These are phyloP conservation scores for Boletus huronensis DNA, from an alignment of 768 basidiomycete species.

Conservation along the genomic window DNA sequence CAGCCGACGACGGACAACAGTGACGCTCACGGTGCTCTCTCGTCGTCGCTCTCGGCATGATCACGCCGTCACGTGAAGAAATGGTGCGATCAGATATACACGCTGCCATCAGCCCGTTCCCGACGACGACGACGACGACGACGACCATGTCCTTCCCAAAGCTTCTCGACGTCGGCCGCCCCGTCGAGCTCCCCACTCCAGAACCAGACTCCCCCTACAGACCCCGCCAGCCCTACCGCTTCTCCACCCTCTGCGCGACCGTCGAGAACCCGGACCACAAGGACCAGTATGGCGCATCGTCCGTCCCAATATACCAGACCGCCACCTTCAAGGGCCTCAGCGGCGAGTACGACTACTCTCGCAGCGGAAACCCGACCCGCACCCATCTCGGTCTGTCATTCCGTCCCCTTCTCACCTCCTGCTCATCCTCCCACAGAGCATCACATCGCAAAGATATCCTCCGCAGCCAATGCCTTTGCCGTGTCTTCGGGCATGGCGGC, in stretches of 20 bases:
- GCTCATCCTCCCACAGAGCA: slow-evolving; percentile 59
- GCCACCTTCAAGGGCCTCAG: slow-evolving; percentile 95
- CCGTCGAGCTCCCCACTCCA: slow-evolving; percentile 70
- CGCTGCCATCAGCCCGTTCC: not conserved
- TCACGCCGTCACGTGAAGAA: slow-evolving; percentile 16
- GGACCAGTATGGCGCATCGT: slow-evolving; percentile 93
- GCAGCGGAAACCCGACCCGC: slow-evolving; percentile 96
- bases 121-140: slow-evolving; percentile 5
- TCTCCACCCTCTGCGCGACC: slow-evolving; percentile 87
- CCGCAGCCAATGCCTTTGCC: slow-evolving; percentile 82
- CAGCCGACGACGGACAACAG: not conserved
- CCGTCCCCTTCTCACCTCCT: not conserved
- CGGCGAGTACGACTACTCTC: slow-evolving; percentile 88
- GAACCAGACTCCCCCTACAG: slow-evolving; percentile 74
- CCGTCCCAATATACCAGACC: slow-evolving; percentile 97
- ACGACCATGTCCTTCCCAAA: slow-evolving; percentile 10
- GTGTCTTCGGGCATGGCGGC: slow-evolving; percentile 99
- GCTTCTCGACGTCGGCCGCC: slow-evolving; percentile 3
- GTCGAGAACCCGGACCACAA: slow-evolving; percentile 90
- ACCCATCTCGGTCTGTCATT: slow-evolving; percentile 77
- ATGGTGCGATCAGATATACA: slow-evolving; percentile 16
- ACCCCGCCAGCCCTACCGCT: slow-evolving; percentile 73
- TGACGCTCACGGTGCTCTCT: slow-evolving; percentile 32
- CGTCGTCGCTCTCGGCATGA: slow-evolving; percentile 25
- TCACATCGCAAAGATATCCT: slow-evolving; percentile 95